Conservation (phyloP, 495 filamentous ascomycete genomes). For the Aspergillus egyptiacus region DNA sequence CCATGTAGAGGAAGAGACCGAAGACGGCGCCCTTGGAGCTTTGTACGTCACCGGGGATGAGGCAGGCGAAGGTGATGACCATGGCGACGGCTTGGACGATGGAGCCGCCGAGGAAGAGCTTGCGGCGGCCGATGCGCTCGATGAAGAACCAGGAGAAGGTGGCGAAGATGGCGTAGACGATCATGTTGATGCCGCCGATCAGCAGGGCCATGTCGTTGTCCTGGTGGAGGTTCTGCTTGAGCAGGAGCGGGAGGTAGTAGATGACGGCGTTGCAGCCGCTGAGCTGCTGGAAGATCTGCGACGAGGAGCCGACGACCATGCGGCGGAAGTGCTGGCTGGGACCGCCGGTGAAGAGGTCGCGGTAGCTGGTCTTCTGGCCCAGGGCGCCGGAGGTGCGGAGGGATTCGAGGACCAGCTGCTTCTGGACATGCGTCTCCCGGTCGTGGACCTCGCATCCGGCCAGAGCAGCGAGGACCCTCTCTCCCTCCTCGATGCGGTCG, state of each 20-base stretch:
- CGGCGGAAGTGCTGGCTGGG: slow-evolving; percentile 43
- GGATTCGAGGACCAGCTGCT: slow-evolving; percentile 66
- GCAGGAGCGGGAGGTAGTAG: slow-evolving; percentile 78
- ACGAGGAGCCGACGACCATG: slow-evolving; percentile 49
- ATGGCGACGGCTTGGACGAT: slow-evolving; percentile 64
- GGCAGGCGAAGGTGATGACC: slow-evolving; percentile 66
- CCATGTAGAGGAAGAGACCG: slow-evolving; percentile 75
- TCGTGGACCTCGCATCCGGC: slow-evolving; percentile 53
- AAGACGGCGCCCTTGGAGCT: slow-evolving; percentile 66
- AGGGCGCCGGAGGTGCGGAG: slow-evolving; percentile 52
- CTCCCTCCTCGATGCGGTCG: slow-evolving; percentile 61
- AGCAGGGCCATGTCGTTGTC: slow-evolving; percentile 61
- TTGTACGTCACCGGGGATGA: slow-evolving; percentile 52
- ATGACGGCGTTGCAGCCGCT: slow-evolving; percentile 76
- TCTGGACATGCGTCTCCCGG: slow-evolving; percentile 52
- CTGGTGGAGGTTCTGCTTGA: slow-evolving; percentile 59
- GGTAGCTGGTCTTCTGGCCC: slow-evolving; percentile 30
- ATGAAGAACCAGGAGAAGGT: slow-evolving; percentile 83
- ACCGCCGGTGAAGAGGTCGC: slow-evolving; percentile 39
- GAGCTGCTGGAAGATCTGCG: slow-evolving; percentile 79
- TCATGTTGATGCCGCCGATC: slow-evolving; percentile 77
- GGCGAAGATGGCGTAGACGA: slow-evolving; percentile 72
- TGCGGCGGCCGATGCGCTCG: slow-evolving; percentile 68
- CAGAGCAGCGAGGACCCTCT: slow-evolving; percentile 64
- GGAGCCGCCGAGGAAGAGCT: slow-evolving; percentile 68